These are phyloP conservation scores for Acmispon strigosus DNA, from an alignment of 306 rosid species.

Conservation along the genomic window DNA sequence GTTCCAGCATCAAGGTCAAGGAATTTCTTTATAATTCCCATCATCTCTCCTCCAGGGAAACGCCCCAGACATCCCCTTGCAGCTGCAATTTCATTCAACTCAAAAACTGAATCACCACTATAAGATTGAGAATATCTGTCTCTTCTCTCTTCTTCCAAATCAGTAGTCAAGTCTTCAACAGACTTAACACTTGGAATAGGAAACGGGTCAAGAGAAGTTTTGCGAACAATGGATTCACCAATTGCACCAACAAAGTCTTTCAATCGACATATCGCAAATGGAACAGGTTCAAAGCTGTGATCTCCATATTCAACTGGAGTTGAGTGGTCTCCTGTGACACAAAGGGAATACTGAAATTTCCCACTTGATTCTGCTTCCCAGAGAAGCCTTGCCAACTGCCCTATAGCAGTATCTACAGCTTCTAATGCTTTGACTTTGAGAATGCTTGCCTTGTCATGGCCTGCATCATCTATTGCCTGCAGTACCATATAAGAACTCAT, in stretches of 20 bases:
- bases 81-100: conserved; percentile 64
- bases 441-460: conserved; percentile 81
- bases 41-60: conserved; percentile 92
- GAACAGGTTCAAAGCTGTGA: conserved; percentile 95
- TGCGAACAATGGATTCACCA: conserved; percentile 54
- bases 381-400: conserved; percentile 81
- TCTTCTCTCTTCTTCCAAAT: conserved; percentile 28
- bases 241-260: conserved; percentile 61
- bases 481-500: conserved; percentile 19
- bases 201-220: conserved; percentile 59
- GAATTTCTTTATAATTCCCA: conserved; percentile 76
- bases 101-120: conserved; percentile 65
- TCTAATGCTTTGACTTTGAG: conserved; percentile 81
- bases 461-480: conserved; percentile 98
- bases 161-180: conserved; percentile 38
- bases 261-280: conserved; percentile 66
- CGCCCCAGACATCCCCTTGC: conserved; percentile 92
- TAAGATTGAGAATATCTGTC: conserved; percentile 30
- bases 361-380: conserved; percentile 79
- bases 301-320: conserved; percentile 99
- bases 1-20: conserved; percentile 34
- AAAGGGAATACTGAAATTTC: conserved; percentile 54
- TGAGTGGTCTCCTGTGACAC: conserved; percentile 91
- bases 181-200: conserved; percentile 62
- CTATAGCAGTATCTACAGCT: conserved; percentile 81